Conservation (phyloP, 371 early-diverging fungal species). For the Syncephalis plumigaleata region DNA sequence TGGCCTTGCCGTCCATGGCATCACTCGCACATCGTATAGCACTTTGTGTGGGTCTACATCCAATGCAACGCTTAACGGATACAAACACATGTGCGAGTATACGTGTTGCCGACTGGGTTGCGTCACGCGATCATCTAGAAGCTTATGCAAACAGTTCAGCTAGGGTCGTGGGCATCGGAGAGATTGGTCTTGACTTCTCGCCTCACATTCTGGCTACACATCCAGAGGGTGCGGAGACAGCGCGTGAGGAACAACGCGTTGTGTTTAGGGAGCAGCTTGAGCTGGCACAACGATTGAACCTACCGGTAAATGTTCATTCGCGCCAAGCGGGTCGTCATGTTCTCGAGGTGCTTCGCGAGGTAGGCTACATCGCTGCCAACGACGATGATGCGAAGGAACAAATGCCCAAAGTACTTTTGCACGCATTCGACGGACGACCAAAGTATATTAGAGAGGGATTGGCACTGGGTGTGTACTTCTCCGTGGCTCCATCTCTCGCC, state of each 20-base stretch:
- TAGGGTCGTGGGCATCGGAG: constrained; percentile 18
- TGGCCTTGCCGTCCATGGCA: not conserved
- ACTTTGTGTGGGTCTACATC: not conserved
- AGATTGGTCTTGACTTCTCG: constrained; percentile 53
- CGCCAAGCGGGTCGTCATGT: constrained; percentile 53
- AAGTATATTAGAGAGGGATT: constrained; percentile 26
- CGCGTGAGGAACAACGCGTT: constrained; percentile 27
- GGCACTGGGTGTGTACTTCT: constrained; percentile 28
- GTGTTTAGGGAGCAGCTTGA: constrained; percentile 31
- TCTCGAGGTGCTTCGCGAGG: constrained; percentile 22
- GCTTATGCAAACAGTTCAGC: not conserved
- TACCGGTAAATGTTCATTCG: constrained; percentile 52
- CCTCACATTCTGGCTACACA: constrained; percentile 25
- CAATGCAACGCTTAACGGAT: not conserved
- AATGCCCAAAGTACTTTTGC: constrained; percentile 26
- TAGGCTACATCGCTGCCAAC: no score
- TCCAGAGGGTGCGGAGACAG: constrained; percentile 13
- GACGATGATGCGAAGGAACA: no score
- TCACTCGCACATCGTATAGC: not conserved
- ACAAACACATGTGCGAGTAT: not conserved
- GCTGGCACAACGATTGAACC: constrained; percentile 23
- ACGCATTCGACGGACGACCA: constrained; percentile 49
- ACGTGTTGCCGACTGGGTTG: not conserved
- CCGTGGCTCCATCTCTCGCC: constrained; percentile 34
- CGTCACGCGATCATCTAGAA: not conserved